phyloP scores from a whole-genome alignment of 495 filamentous ascomycete species.

The Penicillium steckii region DNA sequence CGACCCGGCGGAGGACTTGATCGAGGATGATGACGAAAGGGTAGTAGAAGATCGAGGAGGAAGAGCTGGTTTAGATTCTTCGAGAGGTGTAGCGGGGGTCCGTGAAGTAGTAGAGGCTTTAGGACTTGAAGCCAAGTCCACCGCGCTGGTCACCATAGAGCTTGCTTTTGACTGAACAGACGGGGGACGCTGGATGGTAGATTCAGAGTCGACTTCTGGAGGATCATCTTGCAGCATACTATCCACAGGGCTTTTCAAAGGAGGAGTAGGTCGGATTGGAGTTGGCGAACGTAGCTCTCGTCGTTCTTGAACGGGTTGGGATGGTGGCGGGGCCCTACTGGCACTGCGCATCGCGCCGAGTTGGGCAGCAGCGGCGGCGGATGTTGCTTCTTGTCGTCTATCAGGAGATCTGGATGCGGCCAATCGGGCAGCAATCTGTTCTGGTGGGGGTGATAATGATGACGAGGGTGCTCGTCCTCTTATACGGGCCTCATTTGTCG shows the following conservation, averaged over 20 bases:
- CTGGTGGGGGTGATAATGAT: constrained; percentile 23
- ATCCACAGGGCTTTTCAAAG: constrained; percentile 6
- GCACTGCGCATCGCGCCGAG: constrained; percentile 23
- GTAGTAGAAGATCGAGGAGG: constrained; percentile 19
- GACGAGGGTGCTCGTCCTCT: constrained; percentile 12
- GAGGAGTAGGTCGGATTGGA: constrained; percentile 10
- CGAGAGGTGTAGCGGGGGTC: constrained; percentile 10
- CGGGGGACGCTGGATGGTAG: constrained; percentile 3
- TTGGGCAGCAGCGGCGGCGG: constrained; percentile 13
- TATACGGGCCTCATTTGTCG: constrained; percentile 1
- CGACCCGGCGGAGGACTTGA: constrained; percentile 7
- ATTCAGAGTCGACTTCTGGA: constrained; percentile 6
- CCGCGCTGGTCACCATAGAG: constrained; percentile 9
- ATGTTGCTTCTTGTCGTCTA: constrained; percentile 5
- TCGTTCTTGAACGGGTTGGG: constrained; percentile 7
- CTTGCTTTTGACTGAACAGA: constrained; percentile 13
- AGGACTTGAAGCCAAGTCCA: constrained; percentile 9
- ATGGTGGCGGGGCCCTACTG: constrained; percentile 17
- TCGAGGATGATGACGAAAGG: constrained; percentile 3
- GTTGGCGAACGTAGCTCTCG: constrained; percentile 15
- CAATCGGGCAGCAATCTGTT: constrained; percentile 38
- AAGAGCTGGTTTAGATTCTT: constrained; percentile 24
- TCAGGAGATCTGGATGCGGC: constrained; percentile 33
- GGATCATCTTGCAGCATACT: constrained; percentile 16
- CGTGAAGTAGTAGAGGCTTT: constrained; percentile 18